A percentile compares a stretch with the other conserved stretches of the same genome.
Conservation (phyloP, 805 yeast genomes). For the Cyberlindnera misumaiensis region DNA sequence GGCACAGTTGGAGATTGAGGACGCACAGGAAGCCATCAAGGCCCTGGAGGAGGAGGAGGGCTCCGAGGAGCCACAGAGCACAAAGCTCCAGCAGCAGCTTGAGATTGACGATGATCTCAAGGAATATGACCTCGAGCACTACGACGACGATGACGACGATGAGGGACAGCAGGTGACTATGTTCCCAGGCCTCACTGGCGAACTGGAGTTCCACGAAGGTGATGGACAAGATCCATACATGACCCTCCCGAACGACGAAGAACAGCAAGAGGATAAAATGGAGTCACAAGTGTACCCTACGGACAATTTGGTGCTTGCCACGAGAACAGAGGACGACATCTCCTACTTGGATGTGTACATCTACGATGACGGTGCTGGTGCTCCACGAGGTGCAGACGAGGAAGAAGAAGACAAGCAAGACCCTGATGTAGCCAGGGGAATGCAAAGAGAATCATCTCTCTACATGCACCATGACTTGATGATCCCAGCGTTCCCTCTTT, state of each 20-base stretch:
- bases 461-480: conserved; percentile 95
- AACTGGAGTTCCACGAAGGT: conserved; percentile 50
- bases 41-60: conserved; percentile 30
- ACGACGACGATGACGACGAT: conserved; percentile 58
- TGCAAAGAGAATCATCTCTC: conserved; percentile 63
- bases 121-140: conserved; percentile 80
- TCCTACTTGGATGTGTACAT: conserved; percentile 90
- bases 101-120: conserved; percentile 80
- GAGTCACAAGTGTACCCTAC: conserved; percentile 85
- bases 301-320: conserved; percentile 82
- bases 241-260: conserved; percentile 42
- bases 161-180: conserved; percentile 53
- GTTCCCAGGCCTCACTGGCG: conserved; percentile 66
- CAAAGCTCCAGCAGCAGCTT: conserved; percentile 32
- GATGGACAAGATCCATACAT: conserved; percentile 38
- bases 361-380: conserved; percentile 90
- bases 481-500: conserved; percentile 95
- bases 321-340: conserved; percentile 94
- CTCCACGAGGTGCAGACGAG: conserved; percentile 59
- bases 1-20: conserved; percentile 77
- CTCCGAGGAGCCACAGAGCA: conserved; percentile 15
- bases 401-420: conserved; percentile 60
- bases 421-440: conserved; percentile 69
- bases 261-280: conserved; percentile 66
- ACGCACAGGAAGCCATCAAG: conserved; percentile 60